Evolutionary conservation across 78 protist genomes (phyloP).

Genomic region (Polysphondylium violaceum): DNA sequence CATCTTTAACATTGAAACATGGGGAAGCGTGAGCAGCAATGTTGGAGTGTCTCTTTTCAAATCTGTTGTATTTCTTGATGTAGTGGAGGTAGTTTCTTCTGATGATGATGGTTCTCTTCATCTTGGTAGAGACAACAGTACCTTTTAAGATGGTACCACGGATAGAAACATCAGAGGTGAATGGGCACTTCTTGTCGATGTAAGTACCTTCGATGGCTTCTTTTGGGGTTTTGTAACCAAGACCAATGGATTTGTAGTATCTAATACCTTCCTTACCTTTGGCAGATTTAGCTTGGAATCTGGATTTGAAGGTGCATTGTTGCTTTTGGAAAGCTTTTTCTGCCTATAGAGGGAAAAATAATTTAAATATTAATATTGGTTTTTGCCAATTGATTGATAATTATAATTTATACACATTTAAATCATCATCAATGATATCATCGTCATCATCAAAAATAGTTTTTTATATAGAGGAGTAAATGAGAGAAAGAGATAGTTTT

Average conservation of each 20-base stretch:
- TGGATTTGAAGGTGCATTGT: slow-evolving; percentile 78
- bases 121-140: slow-evolving; percentile 90
- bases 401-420: no score
- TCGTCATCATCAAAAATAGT: no score
- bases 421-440: no score
- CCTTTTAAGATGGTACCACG: slow-evolving; percentile 99
- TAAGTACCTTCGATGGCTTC: slow-evolving; percentile 93
- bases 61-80: slow-evolving; percentile 99
- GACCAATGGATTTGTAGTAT: slow-evolving; percentile 95
- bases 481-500: no score
- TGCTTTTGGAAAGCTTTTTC: slow-evolving; percentile 99
- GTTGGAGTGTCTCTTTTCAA: slow-evolving; percentile 99
- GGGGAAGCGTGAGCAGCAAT: slow-evolving; percentile 99
- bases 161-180: slow-evolving; percentile 98
- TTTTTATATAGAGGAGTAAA: no score
- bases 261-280: slow-evolving; percentile 81
- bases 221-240: slow-evolving; percentile 99
- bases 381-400: no score
- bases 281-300: slow-evolving; percentile 61
- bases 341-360: slow-evolving; percentile 67
- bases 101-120: slow-evolving; percentile 85
- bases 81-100: slow-evolving; percentile 99
- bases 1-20: slow-evolving; percentile 94
- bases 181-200: slow-evolving; percentile 99
- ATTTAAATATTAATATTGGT: no score